These are phyloP conservation scores for Kwoniella mangroviensis DNA, from an alignment of 768 basidiomycete species.

Conservation along the genomic window DNA sequence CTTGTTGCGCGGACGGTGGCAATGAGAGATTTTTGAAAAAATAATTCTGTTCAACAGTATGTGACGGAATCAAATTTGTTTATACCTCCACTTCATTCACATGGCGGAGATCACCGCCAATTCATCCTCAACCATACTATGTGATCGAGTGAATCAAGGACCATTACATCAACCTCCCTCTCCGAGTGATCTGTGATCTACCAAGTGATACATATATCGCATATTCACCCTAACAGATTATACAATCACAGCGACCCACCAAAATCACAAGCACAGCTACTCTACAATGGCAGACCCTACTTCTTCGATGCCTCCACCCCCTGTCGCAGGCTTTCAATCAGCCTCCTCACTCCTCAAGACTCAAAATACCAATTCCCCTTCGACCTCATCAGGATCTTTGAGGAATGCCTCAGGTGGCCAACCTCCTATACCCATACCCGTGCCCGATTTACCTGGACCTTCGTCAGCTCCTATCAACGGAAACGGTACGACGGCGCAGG, in stretches of 20 bases:
- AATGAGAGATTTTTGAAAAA: neutral
- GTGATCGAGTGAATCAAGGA: too few relatives aligned
- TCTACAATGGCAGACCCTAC: neutral
- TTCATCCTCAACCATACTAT: too few relatives aligned
- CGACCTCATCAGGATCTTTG: conserved; percentile 14
- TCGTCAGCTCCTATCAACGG: neutral
- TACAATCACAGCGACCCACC: too few relatives aligned
- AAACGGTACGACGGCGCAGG: too few relatives aligned
- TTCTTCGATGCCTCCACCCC: conserved; percentile 24
- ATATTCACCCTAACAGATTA: too few relatives aligned
- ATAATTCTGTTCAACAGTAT: neutral
- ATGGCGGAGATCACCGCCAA: neutral
- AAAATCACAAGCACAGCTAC: too few relatives aligned
- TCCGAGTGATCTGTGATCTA: too few relatives aligned
- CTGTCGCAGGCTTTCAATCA: conserved; percentile 21
- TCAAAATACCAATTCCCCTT: conserved; percentile 11
- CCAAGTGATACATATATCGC: too few relatives aligned
- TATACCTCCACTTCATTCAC: conserved; percentile 1
- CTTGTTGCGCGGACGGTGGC: neutral
- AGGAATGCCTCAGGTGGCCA: conserved; percentile 31
- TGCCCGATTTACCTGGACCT: conserved; percentile 20
- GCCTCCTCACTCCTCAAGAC: conserved; percentile 29
- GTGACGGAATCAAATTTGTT: neutral
- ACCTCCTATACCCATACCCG: conserved; percentile 13
- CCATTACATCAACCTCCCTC: too few relatives aligned